Base-by-base conservation (phyloP, 768 basidiomycete species). In the Russula compacta region DNA sequence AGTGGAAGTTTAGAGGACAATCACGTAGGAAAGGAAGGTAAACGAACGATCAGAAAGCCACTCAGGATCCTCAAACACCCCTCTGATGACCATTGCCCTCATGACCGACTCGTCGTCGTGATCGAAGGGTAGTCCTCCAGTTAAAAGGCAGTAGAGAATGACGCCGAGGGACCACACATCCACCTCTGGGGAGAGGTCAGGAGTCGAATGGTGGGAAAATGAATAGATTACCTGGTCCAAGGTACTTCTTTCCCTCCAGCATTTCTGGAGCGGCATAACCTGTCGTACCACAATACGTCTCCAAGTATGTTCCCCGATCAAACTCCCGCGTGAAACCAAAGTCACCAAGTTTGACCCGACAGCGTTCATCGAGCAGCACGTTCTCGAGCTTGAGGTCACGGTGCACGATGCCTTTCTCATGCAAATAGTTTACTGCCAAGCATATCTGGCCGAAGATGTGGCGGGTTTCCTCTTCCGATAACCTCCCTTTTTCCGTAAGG, bases 381-480 rank as follows among this genome's bases (percentile, higher is more conserved):
- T 98, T 98, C 77, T 98, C 94, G 60, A 98, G 78, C 75, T 99
- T 99, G 67, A 99, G 78, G 73, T 99, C 95, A 35, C 97, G 84
- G 71, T 99, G 97, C 1, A 98, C 94, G 68, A 98, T 92, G 55
- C 92, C 92, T 71, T 88, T 87, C 55, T 85, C 82, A 71, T 99
- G 97, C 29, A 97, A 79, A 73, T 95, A 95, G 21, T 88, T 92
- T 21, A 98, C 89, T 0, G 94, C 95, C 10, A 98, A 85, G 68
- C 89, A 90, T 5, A 98, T 77, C 71, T 98, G 94, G n/a, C 97
- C 95, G 70, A 99, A 97, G n/a, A 98, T 74, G 21, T 87, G 74
- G 67, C 83, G 83, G 4, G 92, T 79, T 74, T 99, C 97, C 44
- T 85, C 82, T 72, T 95, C 92, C 21, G 82, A 75, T 56, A 98